Conservation (phyloP, 805 yeast genomes). For the Dipodascopsis uninucleata region DNA sequence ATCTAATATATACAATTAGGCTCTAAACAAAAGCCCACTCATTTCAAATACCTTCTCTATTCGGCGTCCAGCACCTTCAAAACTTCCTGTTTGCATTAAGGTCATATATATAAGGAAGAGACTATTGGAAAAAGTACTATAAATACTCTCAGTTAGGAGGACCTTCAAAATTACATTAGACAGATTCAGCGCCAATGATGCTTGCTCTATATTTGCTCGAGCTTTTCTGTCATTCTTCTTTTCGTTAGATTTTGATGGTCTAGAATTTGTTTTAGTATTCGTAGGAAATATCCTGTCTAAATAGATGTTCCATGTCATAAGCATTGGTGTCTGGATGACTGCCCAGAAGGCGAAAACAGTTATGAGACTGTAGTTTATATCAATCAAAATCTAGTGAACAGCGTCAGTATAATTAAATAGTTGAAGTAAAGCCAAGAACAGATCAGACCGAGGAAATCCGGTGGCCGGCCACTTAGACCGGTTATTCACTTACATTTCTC, state of each 20-base stretch:
- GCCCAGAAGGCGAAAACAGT: conserved; percentile 15
- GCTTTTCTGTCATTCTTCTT: background rate
- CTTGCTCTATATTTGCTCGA: background rate
- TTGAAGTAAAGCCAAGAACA: no score
- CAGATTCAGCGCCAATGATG: conserved; percentile 2
- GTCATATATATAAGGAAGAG: conserved; percentile 10
- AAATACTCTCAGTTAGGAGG: conserved; percentile 11
- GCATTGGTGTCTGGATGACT: conserved; percentile 12
- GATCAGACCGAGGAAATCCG: no score
- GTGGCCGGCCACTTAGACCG: no score
- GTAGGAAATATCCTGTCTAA: conserved; percentile 10
- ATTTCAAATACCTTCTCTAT: background rate
- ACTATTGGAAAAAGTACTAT: conserved; percentile 13
- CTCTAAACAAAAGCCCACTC: background rate
- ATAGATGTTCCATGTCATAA: conserved; percentile 9
- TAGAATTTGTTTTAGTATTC: background rate
- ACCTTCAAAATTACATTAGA: conserved; percentile 13
- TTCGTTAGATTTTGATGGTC: background rate
- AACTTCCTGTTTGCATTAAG: conserved; percentile 1
- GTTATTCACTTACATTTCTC: no score
- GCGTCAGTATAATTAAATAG: no score
- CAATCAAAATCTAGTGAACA: no score
- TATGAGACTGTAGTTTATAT: no score
- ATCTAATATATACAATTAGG: background rate
- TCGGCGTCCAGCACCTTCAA: conserved; percentile 4